Percentiles rank a stretch among this genome's conserved stretches.
These are phyloP conservation scores for Agaricus sinodeliciosus DNA, from an alignment of 768 basidiomycete genomes.

Conservation along the genomic window DNA sequence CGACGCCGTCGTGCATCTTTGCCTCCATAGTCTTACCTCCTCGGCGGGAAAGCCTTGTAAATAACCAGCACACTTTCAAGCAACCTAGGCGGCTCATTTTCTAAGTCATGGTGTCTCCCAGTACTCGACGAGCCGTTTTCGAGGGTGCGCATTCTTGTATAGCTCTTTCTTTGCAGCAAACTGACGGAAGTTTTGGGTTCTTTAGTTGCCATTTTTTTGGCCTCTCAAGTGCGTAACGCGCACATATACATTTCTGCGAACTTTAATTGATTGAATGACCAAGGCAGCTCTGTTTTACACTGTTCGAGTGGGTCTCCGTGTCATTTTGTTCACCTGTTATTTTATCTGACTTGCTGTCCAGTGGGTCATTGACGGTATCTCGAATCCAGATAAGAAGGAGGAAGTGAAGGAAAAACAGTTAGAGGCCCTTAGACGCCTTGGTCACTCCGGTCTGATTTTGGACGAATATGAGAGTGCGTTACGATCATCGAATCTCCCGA, in stretches of 20 bases:
- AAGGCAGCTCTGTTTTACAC: constrained; percentile 81
- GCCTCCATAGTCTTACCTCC: not conserved
- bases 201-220: constrained; percentile 44
- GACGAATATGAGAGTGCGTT: constrained; percentile 85
- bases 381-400: constrained; percentile 47
- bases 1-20: too few relatives aligned
- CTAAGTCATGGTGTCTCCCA: constrained; percentile 25
- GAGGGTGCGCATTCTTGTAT: constrained; percentile 28
- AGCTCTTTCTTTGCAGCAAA: not conserved
- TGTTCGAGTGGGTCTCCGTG: constrained; percentile 43
- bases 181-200: constrained; percentile 9
- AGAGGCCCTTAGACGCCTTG: constrained; percentile 63
- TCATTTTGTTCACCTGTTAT: not conserved
- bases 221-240: constrained; percentile 38
- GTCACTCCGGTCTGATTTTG: constrained; percentile 67
- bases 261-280: constrained; percentile 18
- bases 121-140: constrained; percentile 36
- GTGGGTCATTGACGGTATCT: constrained; percentile 61
- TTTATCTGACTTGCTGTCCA: constrained; percentile 19
- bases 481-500: not conserved
- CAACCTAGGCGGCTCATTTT: not conserved
- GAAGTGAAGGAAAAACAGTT: constrained; percentile 63
- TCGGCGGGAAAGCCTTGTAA: too few relatives aligned
- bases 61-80: not conserved
- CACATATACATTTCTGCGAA: constrained; percentile 3